Evolutionary conservation across 1,284 basidiomycete genomes (phyloP).

Genomic region (Trametes hirsuta): DNA sequence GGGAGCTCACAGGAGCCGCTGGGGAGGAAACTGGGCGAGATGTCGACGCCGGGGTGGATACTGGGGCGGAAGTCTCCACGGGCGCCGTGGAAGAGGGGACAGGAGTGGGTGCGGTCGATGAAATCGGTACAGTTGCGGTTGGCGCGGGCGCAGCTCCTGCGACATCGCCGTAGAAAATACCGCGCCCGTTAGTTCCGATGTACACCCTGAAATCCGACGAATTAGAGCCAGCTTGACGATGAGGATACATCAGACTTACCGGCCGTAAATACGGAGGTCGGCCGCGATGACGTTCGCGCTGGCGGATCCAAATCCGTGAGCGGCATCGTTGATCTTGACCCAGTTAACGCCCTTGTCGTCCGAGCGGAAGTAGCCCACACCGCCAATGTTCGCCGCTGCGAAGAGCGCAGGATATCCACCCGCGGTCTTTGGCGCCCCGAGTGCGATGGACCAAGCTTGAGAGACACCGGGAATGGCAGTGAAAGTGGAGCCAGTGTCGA

Average conservation of each 20-base stretch:
- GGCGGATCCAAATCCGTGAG: constrained; percentile 62
- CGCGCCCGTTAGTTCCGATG: constrained; percentile 66
- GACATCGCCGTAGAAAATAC: constrained; percentile 62
- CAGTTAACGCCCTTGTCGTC: constrained; percentile 62
- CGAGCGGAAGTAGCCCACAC: constrained; percentile 58
- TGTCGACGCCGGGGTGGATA: constrained; percentile 14
- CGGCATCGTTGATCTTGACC: constrained; percentile 63
- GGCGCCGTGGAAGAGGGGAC: constrained; percentile 14
- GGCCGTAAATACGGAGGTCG: constrained; percentile 57
- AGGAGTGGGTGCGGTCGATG: constrained; percentile 13
- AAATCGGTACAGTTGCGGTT: constrained; percentile 33
- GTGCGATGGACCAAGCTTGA: constrained; percentile 59
- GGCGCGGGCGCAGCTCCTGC: constrained; percentile 43
- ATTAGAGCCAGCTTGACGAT: not conserved
- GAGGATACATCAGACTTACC: constrained; percentile 38
- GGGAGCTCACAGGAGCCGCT: constrained; percentile 15
- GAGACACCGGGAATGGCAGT: constrained; percentile 49
- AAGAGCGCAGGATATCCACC: constrained; percentile 61
- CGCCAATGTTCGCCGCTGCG: constrained; percentile 55
- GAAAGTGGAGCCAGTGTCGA: constrained; percentile 55
- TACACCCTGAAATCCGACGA: constrained; percentile 51
- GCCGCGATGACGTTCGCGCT: constrained; percentile 52
- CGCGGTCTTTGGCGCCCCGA: constrained; percentile 54
- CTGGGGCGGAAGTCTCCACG: constrained; percentile 31
- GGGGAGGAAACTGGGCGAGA: constrained; percentile 32